phyloP scores from a whole-genome alignment of 2,329 filamentous ascomycete species.

The Macroventuria anomochaeta region DNA sequence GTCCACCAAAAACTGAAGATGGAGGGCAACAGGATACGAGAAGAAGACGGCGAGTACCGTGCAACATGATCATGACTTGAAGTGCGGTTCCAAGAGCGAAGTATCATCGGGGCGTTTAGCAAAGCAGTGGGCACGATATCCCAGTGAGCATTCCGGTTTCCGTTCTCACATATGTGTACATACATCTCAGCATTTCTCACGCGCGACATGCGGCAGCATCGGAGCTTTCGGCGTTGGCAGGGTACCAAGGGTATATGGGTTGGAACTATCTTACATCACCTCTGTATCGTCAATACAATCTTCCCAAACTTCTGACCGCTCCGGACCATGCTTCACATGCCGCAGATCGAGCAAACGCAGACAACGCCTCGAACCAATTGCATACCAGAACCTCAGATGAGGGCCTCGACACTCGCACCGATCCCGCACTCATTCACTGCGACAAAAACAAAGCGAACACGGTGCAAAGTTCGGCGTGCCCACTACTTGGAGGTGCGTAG shows the following conservation, averaged over 20 bases:
- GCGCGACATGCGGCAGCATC: conserved; percentile 25
- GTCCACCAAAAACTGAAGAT: conserved; percentile 60
- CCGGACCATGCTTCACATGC: neutral
- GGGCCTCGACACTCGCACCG: neutral
- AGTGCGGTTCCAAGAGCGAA: neutral
- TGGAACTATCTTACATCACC: conserved; percentile 8
- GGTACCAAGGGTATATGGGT: conserved; percentile 10
- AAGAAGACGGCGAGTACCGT: conserved; percentile 17
- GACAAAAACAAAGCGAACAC: neutral
- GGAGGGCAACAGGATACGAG: conserved; percentile 52
- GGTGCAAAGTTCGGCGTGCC: neutral
- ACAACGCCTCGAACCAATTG: neutral
- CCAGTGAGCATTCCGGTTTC: conserved; percentile 26
- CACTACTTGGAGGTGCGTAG: neutral
- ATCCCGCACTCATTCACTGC: conserved; percentile 5
- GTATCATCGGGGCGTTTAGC: conserved; percentile 26
- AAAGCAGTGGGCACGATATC: conserved; percentile 25
- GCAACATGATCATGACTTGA: neutral
- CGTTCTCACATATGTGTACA: conserved; percentile 30
- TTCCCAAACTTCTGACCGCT: neutral
- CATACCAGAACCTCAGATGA: neutral
- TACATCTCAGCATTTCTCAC: conserved; percentile 29
- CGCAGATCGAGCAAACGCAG: neutral
- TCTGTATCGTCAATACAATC: conserved; percentile 15
- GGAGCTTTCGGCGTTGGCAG: conserved; percentile 29